Evolutionary conservation across 495 filamentous ascomycete species (phyloP), one percentile per base, ranked within the genome.

Genomic region (Penicillium arizonense): DNA sequence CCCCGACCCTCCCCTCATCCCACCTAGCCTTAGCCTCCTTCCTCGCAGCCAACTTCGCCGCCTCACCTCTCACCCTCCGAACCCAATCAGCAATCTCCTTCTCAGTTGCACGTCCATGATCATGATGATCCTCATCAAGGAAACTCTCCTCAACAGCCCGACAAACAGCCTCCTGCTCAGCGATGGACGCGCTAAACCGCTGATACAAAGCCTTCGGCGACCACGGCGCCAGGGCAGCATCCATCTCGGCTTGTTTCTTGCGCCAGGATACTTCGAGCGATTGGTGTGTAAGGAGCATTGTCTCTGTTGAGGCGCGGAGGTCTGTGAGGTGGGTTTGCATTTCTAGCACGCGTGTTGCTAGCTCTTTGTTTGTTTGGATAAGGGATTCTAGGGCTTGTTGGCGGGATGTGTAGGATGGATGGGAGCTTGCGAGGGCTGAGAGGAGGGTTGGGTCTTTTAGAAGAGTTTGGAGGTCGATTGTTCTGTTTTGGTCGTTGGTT

Each of bases 1-100:
- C 92, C 1, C 92, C 91, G 49, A 96, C 91, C 52, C 92, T 80
- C 23, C 92, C 90, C 69, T 96, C 92, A 75, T 96, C 91, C 93
- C 93, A 96, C 62, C 93, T 76, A 57, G 89, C 89, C 69, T 88
- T 93, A 47, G 88, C 79, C 74, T 96, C 92, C 60, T 82, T 82
- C 40, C 90, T 76, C 12, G 89, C 77, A 53, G 89, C 90, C 48
- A 86, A 83, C 54, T 85, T 69, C 55, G 87, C 88, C 64, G 85
- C 87, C 37, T 86, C 86, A 49, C 86, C 89, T 52, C 89, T 75
- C 58, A 93, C 87, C 62, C 90, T 72, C 57, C 85, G 79, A 34
- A 94, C 83, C 85, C 91, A 96, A 58, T 96, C 92, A 13, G 74
- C 70, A 47, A 87, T 84, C 74, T 96, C 92, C 66, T 87, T 79